These are phyloP conservation scores for Plectosphaerella cucumerina DNA, from an alignment of 2,329 filamentous ascomycete species.

Conservation along the genomic window DNA sequence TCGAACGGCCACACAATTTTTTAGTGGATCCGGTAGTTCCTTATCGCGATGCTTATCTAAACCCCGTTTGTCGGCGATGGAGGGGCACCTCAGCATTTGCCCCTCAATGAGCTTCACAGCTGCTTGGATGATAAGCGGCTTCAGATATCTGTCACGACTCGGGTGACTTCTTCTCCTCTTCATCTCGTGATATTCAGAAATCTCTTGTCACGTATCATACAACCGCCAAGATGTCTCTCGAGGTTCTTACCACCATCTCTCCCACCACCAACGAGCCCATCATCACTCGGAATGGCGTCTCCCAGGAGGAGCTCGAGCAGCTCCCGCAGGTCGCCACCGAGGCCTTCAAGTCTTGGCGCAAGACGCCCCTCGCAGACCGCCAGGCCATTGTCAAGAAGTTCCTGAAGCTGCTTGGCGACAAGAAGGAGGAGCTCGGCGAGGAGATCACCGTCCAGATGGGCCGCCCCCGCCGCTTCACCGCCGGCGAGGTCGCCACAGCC, in stretches of 20 bases:
- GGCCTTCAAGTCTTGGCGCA: constrained; percentile 73
- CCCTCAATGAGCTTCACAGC: constrained; percentile 12
- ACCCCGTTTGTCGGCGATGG: background rate
- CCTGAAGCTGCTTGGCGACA: constrained; percentile 63
- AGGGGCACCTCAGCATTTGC: constrained; percentile 4
- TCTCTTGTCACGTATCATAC: background rate
- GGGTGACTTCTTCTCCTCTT: background rate
- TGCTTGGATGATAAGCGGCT: constrained; percentile 3
- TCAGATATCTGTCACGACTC: background rate
- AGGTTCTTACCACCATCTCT: constrained; percentile 75
- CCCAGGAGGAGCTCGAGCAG: constrained; percentile 62
- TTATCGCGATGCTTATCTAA: constrained; percentile 6
- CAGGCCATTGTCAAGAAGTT: constrained; percentile 80
- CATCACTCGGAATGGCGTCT: constrained; percentile 72
- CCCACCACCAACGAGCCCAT: constrained; percentile 84
- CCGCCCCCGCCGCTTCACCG: constrained; percentile 81
- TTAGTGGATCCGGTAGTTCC: background rate
- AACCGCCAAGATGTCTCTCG: constrained; percentile 51
- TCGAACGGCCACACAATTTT: background rate
- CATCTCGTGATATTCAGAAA: background rate
- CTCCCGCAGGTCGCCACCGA: constrained; percentile 69
- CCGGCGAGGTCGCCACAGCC: constrained; percentile 79
- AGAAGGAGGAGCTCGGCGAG: constrained; percentile 74
- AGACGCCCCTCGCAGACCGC: constrained; percentile 69
- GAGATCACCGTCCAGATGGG: constrained; percentile 96